phyloP scores from a whole-genome alignment of 2,329 filamentous ascomycete genomes.

The Gyromitra esculenta region DNA sequence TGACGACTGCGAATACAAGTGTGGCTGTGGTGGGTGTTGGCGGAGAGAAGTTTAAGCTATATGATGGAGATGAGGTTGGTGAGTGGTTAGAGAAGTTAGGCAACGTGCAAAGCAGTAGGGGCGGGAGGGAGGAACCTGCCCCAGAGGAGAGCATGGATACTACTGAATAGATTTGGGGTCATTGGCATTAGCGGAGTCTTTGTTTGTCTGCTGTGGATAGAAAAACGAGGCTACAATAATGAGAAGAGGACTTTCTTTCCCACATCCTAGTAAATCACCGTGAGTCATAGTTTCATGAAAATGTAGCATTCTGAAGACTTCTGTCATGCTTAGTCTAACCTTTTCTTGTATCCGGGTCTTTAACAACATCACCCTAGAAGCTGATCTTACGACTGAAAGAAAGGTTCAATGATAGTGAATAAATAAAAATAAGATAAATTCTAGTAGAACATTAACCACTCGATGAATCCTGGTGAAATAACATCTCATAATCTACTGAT shows the following conservation, averaged over 20 bases:
- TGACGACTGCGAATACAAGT: slow-evolving; percentile 96
- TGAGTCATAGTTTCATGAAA: not conserved
- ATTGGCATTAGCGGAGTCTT: slow-evolving; percentile 22
- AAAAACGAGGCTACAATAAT: slow-evolving; percentile 42
- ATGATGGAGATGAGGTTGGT: slow-evolving; percentile 86
- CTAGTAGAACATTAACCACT: not conserved
- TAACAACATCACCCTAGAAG: not conserved
- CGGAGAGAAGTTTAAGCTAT: slow-evolving; percentile 83
- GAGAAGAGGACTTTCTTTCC: slow-evolving; percentile 27
- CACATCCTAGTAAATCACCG: slow-evolving; percentile 9
- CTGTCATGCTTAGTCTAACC: not conserved
- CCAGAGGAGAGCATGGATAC: slow-evolving; percentile 57
- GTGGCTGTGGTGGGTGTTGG: slow-evolving; percentile 79
- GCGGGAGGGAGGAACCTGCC: slow-evolving; percentile 60
- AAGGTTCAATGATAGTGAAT: not conserved
- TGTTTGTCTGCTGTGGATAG: slow-evolving; percentile 36
- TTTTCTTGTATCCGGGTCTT: not conserved
- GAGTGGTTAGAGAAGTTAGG: slow-evolving; percentile 81
- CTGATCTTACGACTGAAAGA: slow-evolving; percentile 1
- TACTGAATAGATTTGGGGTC: slow-evolving; percentile 55
- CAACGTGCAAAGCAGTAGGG: slow-evolving; percentile 66
- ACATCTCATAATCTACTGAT: slow-evolving; percentile 63
- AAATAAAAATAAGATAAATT: slow-evolving; percentile 1
- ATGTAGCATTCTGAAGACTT: slow-evolving; percentile 17
- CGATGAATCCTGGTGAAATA: not conserved